Percentiles rank a stretch among this genome's conserved stretches.
These are phyloP conservation scores for Heliocybe sulcata DNA, from an alignment of 1,284 basidiomycete genomes.

Conservation along the genomic window DNA sequence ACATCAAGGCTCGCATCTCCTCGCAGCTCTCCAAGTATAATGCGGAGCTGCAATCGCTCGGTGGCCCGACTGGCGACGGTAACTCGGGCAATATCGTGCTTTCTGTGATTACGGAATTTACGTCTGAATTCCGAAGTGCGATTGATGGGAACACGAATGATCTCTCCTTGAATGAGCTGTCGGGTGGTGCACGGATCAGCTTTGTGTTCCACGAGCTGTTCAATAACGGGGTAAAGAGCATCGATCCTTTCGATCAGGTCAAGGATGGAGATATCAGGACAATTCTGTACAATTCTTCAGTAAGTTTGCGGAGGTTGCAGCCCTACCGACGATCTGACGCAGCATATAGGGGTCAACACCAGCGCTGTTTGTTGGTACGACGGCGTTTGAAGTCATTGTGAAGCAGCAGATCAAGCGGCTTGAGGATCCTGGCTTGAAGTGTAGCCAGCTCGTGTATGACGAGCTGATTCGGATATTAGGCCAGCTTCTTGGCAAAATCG, in stretches of 20 bases:
- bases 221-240: constrained; percentile 91
- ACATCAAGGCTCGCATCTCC: constrained; percentile 92
- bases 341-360: constrained; percentile 81
- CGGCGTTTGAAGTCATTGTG: constrained; percentile 96
- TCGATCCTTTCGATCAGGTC: constrained; percentile 98
- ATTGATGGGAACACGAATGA: constrained; percentile 98
- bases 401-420: constrained; percentile 98
- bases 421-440: constrained; percentile 91
- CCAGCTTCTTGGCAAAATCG: constrained; percentile 85
- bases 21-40: constrained; percentile 85
- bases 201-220: constrained; percentile 99
- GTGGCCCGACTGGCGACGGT: constrained; percentile 80
- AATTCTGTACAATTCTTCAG: constrained; percentile 94
- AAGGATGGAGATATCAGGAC: constrained; percentile 97
- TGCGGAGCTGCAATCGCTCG: constrained; percentile 78
- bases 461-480: constrained; percentile 94
- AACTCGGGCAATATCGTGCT: constrained; percentile 88
- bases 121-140: constrained; percentile 90
- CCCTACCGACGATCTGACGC: constrained; percentile 3
- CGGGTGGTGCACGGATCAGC: constrained; percentile 94
- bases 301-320: constrained; percentile 31
- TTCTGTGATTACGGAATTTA: constrained; percentile 96
- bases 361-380: constrained; percentile 91
- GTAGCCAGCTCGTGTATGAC: constrained; percentile 92
- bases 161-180: constrained; percentile 89